Base-by-base conservation (phyloP, 2,329 filamentous ascomycete species). In the Neurospora crassa region DNA sequence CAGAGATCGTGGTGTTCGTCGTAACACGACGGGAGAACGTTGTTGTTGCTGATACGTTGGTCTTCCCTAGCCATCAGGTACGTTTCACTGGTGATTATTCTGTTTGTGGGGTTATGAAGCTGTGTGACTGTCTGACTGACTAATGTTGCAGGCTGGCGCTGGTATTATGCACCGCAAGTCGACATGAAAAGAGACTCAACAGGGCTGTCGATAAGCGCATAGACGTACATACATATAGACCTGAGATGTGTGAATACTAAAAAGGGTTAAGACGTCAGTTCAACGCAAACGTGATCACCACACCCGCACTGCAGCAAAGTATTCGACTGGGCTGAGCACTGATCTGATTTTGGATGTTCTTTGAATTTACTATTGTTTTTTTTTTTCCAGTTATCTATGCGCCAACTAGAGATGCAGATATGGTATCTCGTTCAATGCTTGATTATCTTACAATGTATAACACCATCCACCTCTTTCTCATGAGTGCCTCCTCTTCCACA, bases 61-160 rank as follows among this genome's bases (percentile, higher is more conserved):
- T 97, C 70, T 97, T 91, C 81, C 94, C 94, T 5, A 96, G 91
- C 77, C 94, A 97, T 79, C 94, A 97, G 87, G 93, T 93, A 81
- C 81, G 86, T 80, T 67, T 67, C 34, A 6, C 34, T 37, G 2
- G n/a, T 43, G 29, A 37, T 42, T 20, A 42, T 47, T 40, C 10
- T 12, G 10, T 16, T 34, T n/a, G 43, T 47, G 43, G 43, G 2
- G 2, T 47, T 47, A 20, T 47, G n/a, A 47, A 4, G 34, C 1
- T 37, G 6, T 37, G 8, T 37, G 1, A 37, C 34, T 37, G 6
- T 1, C 34, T 37, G 42, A 29, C 5, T 67, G 59, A 47, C 69
- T 8, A 68, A 41, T 67, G n/a, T 34, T n/a, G 7, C 40, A 80
- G 79, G 79, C 75, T 68, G 78, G 75, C 18, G 79, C 79, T 72